A percentile compares a stretch with the other conserved stretches of the same genome.
Conservation (phyloP, 2,329 filamentous ascomycete species). For the Colletotrichum sp. region DNA sequence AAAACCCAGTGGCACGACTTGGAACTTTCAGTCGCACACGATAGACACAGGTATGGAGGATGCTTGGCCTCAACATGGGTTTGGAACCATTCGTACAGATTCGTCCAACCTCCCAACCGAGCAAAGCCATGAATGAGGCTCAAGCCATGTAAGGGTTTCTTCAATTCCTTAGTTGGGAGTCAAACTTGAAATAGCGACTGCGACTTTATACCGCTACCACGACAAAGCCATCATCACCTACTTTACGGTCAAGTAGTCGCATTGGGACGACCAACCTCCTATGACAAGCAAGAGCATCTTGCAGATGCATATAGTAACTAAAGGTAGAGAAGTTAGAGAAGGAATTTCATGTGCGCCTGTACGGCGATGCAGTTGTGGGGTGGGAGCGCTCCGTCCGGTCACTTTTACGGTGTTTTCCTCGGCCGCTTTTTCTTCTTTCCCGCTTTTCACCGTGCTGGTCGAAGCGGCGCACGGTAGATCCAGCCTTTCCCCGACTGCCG, state of each 20-base stretch:
- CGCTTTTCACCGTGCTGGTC: neutral
- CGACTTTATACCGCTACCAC: neutral
- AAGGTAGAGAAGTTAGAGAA: neutral
- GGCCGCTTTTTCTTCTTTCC: slow-evolving; percentile 10
- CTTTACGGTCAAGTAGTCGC: neutral
- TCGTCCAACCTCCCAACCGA: neutral
- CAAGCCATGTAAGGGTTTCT: neutral
- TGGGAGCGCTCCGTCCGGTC: neutral
- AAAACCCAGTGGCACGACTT: neutral
- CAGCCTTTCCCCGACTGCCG: neutral
- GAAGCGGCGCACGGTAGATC: neutral
- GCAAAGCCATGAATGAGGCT: neutral
- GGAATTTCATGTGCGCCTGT: neutral
- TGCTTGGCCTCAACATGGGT: neutral
- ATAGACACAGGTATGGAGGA: neutral
- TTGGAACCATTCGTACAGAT: neutral
- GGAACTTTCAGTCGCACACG: neutral
- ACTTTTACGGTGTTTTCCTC: slow-evolving; percentile 14
- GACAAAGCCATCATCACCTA: neutral
- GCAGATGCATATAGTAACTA: neutral
- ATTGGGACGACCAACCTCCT: neutral
- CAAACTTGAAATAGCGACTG: neutral
- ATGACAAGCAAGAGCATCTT: neutral
- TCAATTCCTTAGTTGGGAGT: neutral
- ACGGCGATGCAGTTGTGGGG: neutral